Base-by-base conservation (phyloP, 2,329 filamentous ascomycete genomes). In the Gnomoniopsis sp. region DNA sequence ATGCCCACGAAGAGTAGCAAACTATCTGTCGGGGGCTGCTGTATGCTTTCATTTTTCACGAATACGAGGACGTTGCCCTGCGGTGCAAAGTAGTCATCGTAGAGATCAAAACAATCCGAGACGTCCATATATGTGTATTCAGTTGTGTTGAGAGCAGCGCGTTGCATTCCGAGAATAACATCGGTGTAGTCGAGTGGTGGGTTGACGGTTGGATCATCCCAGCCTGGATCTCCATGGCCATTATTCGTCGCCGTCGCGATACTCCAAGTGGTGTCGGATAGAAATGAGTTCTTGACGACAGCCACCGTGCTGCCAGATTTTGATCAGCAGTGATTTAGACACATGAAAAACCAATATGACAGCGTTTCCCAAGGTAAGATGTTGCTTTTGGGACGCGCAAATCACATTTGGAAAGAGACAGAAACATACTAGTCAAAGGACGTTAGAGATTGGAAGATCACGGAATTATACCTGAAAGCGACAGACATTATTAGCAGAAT, bases 31-130 rank as follows among this genome's bases (percentile, higher is more conserved):
- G 48, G 26, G 4, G 64, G 54, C 1, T 23, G 14, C 41, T 63
- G 59, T 4, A 64, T 48, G 6, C 55, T 61, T 14, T 63, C 50
- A 52, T 65, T 66, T 23, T 60, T 58, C 15, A 66, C 61, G 26
- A 65, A 58, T 23, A 66, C 49, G 23, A 66, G 48, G 2, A 52
- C 65, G 38, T 67, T 67, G 10, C 61, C 66, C 26, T 67, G 64
- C 1, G 64, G 64, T 3, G 41, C 11, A 19, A 58, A 66, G 52
- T 66, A 66, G 38, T 67, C 55, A 36, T 64, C 56, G 43, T 66
- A 66, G 0, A 66, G 19, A 11, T 58, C 55, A 50, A 64, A 66
- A 49, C 66, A 66, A 7, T 38, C 56, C 2, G 66, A 60, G 0
- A 65, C 33, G 22, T 65, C 64, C 23, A 15, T 55, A 15, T 55